Evolutionary conservation across 2,329 filamentous ascomycete genomes (phyloP).

Genomic region (Pseudogymnoascus sp.): DNA sequence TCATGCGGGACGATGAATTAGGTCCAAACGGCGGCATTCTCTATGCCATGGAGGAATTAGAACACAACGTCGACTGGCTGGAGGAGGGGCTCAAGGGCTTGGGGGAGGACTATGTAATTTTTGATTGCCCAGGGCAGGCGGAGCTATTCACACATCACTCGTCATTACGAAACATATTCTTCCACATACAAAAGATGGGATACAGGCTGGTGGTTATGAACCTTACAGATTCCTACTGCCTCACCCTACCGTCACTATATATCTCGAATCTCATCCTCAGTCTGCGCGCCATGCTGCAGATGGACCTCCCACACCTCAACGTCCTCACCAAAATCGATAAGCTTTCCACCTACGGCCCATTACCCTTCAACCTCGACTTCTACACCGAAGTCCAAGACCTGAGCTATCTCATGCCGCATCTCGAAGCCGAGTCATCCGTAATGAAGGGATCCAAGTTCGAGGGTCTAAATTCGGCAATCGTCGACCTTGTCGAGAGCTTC

Average conservation of each 20-base stretch:
- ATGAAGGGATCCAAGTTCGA: constrained; percentile 69
- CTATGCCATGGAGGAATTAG: constrained; percentile 90
- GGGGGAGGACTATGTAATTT: constrained; percentile 85
- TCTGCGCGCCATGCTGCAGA: constrained; percentile 93
- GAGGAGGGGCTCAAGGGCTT: constrained; percentile 72
- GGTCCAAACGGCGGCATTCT: constrained; percentile 89
- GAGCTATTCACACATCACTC: constrained; percentile 95
- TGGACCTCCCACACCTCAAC: constrained; percentile 93
- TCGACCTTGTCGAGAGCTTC: constrained; percentile 82
- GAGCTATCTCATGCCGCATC: constrained; percentile 69
- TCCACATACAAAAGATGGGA: constrained; percentile 79
- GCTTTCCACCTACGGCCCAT: constrained; percentile 70
- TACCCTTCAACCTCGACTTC: constrained; percentile 93
- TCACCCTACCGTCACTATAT: constrained; percentile 89
- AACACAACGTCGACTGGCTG: constrained; percentile 90
- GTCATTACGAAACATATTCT: constrained; percentile 86
- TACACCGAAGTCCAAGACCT: constrained; percentile 97
- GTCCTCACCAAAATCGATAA: constrained; percentile 98
- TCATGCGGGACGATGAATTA: constrained; percentile 85
- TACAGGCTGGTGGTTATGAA: constrained; percentile 94
- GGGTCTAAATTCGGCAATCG: constrained; percentile 77
- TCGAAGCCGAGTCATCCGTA: constrained; percentile 70
- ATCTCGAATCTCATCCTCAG: constrained; percentile 90
- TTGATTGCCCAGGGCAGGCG: constrained; percentile 95
- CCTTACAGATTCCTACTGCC: constrained; percentile 86